These are phyloP conservation scores for Medicago ruthenica DNA, from an alignment of 306 rosid species.

Conservation along the genomic window DNA sequence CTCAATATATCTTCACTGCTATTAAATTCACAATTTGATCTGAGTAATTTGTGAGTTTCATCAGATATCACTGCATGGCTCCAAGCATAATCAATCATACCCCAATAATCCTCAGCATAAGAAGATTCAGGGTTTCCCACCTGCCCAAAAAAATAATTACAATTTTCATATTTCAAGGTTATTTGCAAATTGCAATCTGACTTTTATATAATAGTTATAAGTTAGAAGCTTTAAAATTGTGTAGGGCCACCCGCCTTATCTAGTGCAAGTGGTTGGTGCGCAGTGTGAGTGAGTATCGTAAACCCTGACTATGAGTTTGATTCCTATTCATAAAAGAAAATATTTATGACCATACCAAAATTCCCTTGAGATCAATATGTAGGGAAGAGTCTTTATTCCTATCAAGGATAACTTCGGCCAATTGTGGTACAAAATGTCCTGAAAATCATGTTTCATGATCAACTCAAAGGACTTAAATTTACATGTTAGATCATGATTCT, in stretches of 20 bases:
- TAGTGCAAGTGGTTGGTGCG: background rate
- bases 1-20: conserved; percentile 58
- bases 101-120: conserved; percentile 83
- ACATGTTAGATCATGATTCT: too few species aligned
- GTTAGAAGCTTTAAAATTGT: too few species aligned
- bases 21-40: conserved; percentile 68
- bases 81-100: conserved; percentile 94
- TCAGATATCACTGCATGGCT: conserved; percentile 60
- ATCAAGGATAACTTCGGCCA: conserved; percentile 67
- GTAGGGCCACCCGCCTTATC: too few species aligned
- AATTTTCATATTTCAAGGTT: too few species aligned
- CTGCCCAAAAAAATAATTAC: conserved; percentile 40
- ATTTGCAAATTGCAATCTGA: too few species aligned
- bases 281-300: too few species aligned
- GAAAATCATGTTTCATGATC: conserved; percentile 20
- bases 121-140: conserved; percentile 91
- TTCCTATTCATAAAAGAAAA: too few species aligned
- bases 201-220: too few species aligned
- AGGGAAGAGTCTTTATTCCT: conserved; percentile 64
- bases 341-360: conserved; percentile 58
- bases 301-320: too few species aligned
- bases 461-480: background rate
- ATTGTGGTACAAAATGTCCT: conserved; percentile 88
- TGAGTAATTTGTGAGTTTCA: conserved; percentile 61
- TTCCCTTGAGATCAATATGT: conserved; percentile 75